Conservation (phyloP, 2,329 filamentous ascomycete genomes). For the Pseudocercospora cruenta region DNA sequence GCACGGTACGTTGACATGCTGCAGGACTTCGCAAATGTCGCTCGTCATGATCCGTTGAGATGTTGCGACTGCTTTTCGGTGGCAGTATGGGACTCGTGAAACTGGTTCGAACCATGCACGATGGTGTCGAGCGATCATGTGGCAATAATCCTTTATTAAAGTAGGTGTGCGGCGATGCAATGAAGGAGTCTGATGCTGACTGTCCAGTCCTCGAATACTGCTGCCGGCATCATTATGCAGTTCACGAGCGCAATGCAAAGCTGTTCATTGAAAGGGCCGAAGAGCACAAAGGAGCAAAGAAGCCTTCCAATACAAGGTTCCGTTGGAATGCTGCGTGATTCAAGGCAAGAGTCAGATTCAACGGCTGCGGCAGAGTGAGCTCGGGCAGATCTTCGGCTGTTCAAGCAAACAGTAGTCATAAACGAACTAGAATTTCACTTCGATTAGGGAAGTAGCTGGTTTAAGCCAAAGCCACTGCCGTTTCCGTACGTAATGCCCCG, state of each 20-base stretch:
- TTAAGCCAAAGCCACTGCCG: not conserved
- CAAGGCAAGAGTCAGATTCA: not conserved
- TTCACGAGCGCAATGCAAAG: too few relatives aligned
- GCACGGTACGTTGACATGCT: too few relatives aligned
- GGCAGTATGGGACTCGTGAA: too few relatives aligned
- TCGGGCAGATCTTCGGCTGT: not conserved
- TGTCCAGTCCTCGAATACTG: too few relatives aligned
- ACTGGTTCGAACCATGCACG: not conserved
- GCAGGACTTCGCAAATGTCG: too few relatives aligned
- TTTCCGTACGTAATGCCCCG: not conserved
- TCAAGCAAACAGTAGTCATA: not conserved
- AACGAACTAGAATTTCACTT: not conserved
- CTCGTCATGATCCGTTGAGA: too few relatives aligned
- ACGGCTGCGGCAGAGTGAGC: not conserved
- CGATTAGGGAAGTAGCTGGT: slow-evolving; percentile 2
- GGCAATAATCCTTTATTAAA: too few relatives aligned
- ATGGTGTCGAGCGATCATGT: not conserved
- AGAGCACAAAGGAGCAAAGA: not conserved
- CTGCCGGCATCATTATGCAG: too few relatives aligned
- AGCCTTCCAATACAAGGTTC: too few relatives aligned
- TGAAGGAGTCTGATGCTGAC: too few relatives aligned
- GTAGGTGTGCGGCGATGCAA: too few relatives aligned
- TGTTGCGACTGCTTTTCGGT: not conserved
- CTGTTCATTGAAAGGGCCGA: not conserved
- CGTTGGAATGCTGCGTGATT: not conserved